These are phyloP conservation scores for Vaccinium macrocarpon DNA, from an alignment of 148 eudicot genomes.

Conservation along the genomic window DNA sequence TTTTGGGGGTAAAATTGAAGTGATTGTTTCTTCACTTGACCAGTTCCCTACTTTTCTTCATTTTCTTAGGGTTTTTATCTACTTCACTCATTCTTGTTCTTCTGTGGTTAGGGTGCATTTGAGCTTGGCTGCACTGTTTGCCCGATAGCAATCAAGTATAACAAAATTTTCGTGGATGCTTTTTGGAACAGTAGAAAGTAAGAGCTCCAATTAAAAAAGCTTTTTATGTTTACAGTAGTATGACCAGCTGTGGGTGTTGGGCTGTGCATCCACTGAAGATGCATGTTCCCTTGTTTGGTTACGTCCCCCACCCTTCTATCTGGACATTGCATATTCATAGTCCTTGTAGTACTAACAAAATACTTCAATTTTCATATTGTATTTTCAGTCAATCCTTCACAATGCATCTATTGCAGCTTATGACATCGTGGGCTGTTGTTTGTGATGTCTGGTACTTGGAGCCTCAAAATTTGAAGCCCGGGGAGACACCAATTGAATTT, in stretches of 20 bases:
- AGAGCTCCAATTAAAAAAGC: conserved; percentile 27
- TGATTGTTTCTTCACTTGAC: not conserved
- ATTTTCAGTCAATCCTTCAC: conserved; percentile 90
- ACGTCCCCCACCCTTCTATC: not conserved
- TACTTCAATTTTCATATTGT: not conserved
- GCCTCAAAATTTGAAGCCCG: conserved; percentile 81
- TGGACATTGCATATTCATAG: not conserved
- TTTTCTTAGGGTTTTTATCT: not conserved
- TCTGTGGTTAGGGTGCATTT: conserved; percentile 74
- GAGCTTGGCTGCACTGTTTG: conserved; percentile 96
- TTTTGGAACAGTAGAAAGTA: conserved; percentile 98
- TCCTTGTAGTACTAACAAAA: not conserved
- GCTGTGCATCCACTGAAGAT: not conserved
- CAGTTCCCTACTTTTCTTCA: conserved; percentile 13
- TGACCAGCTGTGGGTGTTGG: not conserved
- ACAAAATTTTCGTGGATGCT: conserved; percentile 97
- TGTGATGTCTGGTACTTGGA: conserved; percentile 99
- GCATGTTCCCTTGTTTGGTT: not conserved
- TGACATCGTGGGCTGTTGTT: conserved; percentile 99
- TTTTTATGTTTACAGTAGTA: not conserved
- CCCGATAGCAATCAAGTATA: conserved; percentile 96
- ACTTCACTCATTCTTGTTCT: conserved; percentile 7
- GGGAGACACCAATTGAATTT: conserved; percentile 94
- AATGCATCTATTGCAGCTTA: conserved; percentile 87
- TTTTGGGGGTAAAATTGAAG: no score